A percentile compares a stretch with the other conserved stretches of the same genome.
These are phyloP conservation scores for Podospora pseudoanserina DNA, from an alignment of 495 filamentous ascomycete species.

Conservation along the genomic window DNA sequence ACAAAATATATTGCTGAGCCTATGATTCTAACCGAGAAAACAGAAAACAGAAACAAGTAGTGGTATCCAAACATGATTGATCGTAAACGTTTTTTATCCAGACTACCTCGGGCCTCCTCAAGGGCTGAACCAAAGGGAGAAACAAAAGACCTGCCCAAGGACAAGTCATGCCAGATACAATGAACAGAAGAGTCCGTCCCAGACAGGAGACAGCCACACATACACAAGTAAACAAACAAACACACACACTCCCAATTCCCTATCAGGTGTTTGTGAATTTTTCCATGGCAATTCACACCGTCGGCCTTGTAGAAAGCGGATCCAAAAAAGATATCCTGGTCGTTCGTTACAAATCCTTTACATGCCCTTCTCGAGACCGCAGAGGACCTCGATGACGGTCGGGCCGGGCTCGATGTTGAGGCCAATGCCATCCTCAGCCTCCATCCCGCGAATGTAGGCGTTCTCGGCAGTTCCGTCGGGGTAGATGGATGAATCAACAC, in stretches of 20 bases:
- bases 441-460: conserved; percentile 37
- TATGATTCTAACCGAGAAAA: neutral
- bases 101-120: neutral
- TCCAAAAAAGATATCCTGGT: neutral
- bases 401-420: conserved; percentile 30
- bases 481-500: conserved; percentile 34
- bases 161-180: neutral
- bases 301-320: conserved; percentile 21
- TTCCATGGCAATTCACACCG: conserved; percentile 16
- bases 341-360: neutral
- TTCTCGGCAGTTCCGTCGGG: conserved; percentile 33
- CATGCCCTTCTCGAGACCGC: conserved; percentile 24
- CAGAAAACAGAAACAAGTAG: neutral
- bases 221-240: conserved; percentile 10
- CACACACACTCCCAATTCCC: conserved; percentile 14
- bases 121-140: neutral
- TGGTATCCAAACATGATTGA: neutral
- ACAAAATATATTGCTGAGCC: neutral
- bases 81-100: neutral
- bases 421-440: conserved; percentile 35
- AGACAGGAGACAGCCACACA: conserved; percentile 7
- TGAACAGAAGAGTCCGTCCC: conserved; percentile 1
- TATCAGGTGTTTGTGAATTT: conserved; percentile 20
- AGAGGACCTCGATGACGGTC: conserved; percentile 20
- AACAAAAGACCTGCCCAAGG: neutral